A percentile compares a stretch with the other conserved stretches of the same genome.
phyloP scores from a whole-genome alignment of 164 flowering plant species.

The Piper longum region DNA sequence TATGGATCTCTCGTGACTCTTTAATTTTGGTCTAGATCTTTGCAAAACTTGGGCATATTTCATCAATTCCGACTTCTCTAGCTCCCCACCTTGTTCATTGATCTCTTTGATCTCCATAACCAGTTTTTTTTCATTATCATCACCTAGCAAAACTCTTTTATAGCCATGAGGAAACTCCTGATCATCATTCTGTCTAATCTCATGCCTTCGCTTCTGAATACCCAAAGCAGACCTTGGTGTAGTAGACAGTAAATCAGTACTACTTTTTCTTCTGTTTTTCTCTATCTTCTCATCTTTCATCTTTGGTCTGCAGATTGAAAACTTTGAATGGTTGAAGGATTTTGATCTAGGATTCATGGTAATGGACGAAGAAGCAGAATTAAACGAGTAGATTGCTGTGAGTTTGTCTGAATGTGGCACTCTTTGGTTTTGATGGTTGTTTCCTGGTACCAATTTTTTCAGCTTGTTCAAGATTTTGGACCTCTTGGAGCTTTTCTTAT shows the following conservation, averaged over 20 bases:
- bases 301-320: not conserved
- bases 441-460: conserved; percentile 38
- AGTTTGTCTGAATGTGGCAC: conserved; percentile 19
- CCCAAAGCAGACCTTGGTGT: conserved; percentile 26
- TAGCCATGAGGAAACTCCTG: conserved; percentile 9
- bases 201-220: conserved; percentile 18
- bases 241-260: conserved; percentile 4
- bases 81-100: conserved; percentile 11
- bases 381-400: conserved; percentile 10
- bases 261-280: conserved; percentile 2
- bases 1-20: conserved; percentile 18
- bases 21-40: conserved; percentile 14
- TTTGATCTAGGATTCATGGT: conserved; percentile 6
- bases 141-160: conserved; percentile 12
- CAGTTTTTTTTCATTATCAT: conserved; percentile 11
- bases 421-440: conserved; percentile 3
- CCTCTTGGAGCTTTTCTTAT: conserved; percentile 15
- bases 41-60: conserved; percentile 57
- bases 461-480: conserved; percentile 44
- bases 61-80: conserved; percentile 31
- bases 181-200: conserved; percentile 17
- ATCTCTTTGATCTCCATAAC: conserved; percentile 5
- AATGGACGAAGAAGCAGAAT: conserved; percentile 10
- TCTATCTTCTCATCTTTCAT: conserved; percentile 11
- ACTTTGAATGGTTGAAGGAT: not conserved